Evolutionary conservation across 83 land plant species (phyloP).

Genomic region (Diphasiastrum complanatum): DNA sequence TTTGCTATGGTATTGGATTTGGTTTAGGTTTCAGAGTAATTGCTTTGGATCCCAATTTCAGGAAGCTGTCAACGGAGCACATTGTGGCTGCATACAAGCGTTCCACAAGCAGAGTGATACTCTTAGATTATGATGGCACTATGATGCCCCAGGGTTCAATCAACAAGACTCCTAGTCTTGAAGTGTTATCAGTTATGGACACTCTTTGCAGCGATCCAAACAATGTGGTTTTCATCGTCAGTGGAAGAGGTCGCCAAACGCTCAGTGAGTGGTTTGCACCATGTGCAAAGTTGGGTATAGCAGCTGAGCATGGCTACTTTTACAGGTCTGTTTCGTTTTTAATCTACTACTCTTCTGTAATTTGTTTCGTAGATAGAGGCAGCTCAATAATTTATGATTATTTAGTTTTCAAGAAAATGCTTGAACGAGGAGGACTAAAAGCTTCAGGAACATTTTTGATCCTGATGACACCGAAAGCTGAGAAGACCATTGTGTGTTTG

Average conservation of each 20-base stretch:
- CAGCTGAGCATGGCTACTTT: no score
- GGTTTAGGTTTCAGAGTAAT: conserved; percentile 15
- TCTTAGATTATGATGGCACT: conserved; percentile 21
- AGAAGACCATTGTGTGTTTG: no score
- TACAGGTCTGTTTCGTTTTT: no score
- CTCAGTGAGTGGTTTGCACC: no score
- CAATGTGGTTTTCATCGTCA: conserved; percentile 22
- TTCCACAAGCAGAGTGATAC: conserved; percentile 6
- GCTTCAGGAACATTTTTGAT: no score
- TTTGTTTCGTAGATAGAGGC: no score
- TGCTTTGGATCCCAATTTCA: conserved; percentile 18
- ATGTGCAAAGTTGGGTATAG: no score
- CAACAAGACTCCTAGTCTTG: conserved; percentile 19
- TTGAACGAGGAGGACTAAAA: no score
- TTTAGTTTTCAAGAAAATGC: no score
- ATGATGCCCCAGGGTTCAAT: conserved; percentile 21
- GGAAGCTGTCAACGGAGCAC: conserved; percentile 17
- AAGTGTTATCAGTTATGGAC: conserved; percentile 12
- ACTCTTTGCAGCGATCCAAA: conserved; percentile 14
- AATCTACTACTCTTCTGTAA: no score
- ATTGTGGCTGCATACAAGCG: conserved; percentile 16
- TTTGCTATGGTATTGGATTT: conserved; percentile 18
- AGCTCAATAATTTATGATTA: no score
- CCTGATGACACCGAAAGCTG: no score
- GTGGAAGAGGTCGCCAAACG: conserved; percentile 20